These are phyloP conservation scores for Aureobasidium melanogenum DNA, from an alignment of 2,329 filamentous ascomycete species.

Conservation along the genomic window DNA sequence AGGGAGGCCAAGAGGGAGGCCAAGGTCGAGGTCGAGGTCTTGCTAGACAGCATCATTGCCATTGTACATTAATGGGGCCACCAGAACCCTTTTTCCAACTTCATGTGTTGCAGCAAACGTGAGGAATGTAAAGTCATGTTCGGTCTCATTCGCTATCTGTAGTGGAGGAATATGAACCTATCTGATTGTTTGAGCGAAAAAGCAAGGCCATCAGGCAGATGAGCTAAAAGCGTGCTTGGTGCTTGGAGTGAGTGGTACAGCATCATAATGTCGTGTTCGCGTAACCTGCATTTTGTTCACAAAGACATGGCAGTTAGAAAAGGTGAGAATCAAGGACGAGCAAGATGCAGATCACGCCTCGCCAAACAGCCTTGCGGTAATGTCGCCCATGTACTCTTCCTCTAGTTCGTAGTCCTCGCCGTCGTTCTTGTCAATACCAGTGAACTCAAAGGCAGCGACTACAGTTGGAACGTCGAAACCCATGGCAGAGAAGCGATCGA, in stretches of 20 bases:
- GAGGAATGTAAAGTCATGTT: background rate
- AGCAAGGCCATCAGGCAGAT: background rate
- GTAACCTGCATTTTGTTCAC: background rate
- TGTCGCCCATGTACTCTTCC: conserved; percentile 81
- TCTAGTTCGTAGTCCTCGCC: conserved; percentile 81
- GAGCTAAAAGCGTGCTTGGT: background rate
- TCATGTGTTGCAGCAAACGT: background rate
- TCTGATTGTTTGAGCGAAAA: background rate
- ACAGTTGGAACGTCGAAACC: conserved; percentile 84
- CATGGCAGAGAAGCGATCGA: conserved; percentile 82
- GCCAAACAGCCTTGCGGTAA: conserved; percentile 75
- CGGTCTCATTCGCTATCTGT: background rate
- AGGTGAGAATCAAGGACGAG: background rate
- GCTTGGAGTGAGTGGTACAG: conserved; percentile 1
- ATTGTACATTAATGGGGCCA: background rate
- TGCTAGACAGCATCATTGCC: background rate
- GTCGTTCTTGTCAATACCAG: conserved; percentile 69
- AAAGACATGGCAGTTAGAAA: background rate
- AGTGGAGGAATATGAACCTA: background rate
- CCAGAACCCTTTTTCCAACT: background rate
- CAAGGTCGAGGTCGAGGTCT: background rate
- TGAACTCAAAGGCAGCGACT: conserved; percentile 70
- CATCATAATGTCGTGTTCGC: conserved; percentile 10
- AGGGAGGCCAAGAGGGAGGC: background rate
- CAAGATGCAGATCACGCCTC: conserved; percentile 37